phyloP scores from a whole-genome alignment of 805 yeast species.

The Hanseniaspora opuntiae region DNA sequence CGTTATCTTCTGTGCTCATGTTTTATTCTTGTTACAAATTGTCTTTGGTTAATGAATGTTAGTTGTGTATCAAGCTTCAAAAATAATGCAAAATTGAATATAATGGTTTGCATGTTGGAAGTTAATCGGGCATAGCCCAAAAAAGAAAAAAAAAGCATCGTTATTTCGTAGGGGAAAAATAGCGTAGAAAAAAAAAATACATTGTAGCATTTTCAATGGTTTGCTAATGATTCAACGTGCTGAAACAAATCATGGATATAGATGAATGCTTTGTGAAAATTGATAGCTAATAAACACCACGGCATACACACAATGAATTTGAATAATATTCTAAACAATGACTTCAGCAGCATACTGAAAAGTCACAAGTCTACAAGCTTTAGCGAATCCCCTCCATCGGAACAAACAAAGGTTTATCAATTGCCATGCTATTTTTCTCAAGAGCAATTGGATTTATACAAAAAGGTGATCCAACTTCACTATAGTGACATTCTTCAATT shows the following conservation, averaged over 20 bases:
- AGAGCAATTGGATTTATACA: conserved; percentile 76
- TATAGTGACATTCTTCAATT: conserved; percentile 79
- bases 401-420: conserved; percentile 47
- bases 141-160: no score
- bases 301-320: background rate
- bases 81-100: no score
- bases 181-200: no score
- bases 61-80: no score
- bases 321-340: background rate
- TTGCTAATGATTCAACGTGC: no score
- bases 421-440: conserved; percentile 74
- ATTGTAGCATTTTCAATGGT: no score
- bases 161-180: no score
- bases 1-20: conserved; percentile 27
- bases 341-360: background rate
- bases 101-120: no score
- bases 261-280: no score
- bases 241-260: no score
- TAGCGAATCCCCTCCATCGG: conserved; percentile 12
- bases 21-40: background rate
- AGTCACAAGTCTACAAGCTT: background rate
- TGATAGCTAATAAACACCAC: background rate
- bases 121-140: no score
- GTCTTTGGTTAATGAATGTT: background rate
- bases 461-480: conserved; percentile 82